Percentiles rank a stretch among this genome's conserved stretches.
phyloP scores from a whole-genome alignment of 2,329 filamentous ascomycete species.

The Phialocephala sp. region DNA sequence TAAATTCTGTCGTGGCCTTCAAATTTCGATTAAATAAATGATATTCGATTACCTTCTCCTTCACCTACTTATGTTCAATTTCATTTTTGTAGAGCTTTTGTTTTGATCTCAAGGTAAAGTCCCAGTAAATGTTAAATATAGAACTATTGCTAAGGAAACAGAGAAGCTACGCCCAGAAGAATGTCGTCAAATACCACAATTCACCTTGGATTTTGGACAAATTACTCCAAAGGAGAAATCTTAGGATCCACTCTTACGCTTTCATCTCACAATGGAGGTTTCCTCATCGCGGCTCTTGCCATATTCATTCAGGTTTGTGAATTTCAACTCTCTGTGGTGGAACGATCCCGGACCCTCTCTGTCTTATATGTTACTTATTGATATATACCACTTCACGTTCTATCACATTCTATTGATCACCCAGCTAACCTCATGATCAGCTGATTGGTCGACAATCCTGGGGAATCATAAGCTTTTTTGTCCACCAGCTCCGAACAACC shows the following conservation, averaged over 20 bases:
- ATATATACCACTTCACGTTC: too few species aligned
- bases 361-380: too few species aligned
- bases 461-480: conserved; percentile 1
- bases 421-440: background rate
- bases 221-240: conserved; percentile 1
- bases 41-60: too few species aligned
- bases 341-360: too few species aligned
- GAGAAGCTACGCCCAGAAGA: background rate
- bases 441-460: background rate
- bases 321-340: background rate
- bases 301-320: background rate
- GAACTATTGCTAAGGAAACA: background rate
- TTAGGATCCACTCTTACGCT: conserved; percentile 2
- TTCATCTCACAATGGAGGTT: background rate
- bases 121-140: too few species aligned
- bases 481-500: background rate
- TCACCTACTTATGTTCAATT: too few species aligned
- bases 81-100: too few species aligned
- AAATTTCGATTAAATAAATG: too few species aligned
- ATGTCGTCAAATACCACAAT: conserved; percentile 5
- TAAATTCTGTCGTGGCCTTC: too few species aligned
- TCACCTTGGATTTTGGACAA: conserved; percentile 3
- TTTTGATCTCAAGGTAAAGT: too few species aligned
- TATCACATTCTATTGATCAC: too few species aligned
- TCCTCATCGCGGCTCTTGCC: conserved; percentile 4